A percentile compares a stretch with the other conserved stretches of the same genome.
Conservation (phyloP, 2,329 filamentous ascomycete species). For the Monosporascus sp. region DNA sequence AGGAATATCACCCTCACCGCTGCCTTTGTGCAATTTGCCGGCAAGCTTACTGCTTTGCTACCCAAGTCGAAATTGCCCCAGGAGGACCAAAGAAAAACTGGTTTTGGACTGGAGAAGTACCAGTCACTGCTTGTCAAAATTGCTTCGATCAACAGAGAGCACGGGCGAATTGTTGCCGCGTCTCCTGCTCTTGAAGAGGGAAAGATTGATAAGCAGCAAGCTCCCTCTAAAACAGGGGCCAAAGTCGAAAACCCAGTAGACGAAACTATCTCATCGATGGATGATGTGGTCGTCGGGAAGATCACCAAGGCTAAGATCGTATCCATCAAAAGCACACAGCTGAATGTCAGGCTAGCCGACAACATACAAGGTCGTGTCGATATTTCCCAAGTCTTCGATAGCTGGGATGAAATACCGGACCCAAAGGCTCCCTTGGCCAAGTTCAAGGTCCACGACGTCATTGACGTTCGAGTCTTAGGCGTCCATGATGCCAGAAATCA, state of each 20-base stretch:
- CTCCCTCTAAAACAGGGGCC: constrained; percentile 28
- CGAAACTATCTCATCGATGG: constrained; percentile 54
- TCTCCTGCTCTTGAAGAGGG: constrained; percentile 40
- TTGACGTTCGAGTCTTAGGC: constrained; percentile 75
- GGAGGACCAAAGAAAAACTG: constrained; percentile 60
- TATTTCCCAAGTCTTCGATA: constrained; percentile 83
- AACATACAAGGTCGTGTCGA: constrained; percentile 91
- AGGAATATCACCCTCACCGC: constrained; percentile 77
- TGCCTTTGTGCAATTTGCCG: constrained; percentile 84
- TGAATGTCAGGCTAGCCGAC: constrained; percentile 85
- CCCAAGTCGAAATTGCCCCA: constrained; percentile 72
- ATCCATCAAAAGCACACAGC: constrained; percentile 84
- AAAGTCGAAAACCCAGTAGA: constrained; percentile 53
- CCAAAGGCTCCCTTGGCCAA: constrained; percentile 72
- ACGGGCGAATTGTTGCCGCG: constrained; percentile 60
- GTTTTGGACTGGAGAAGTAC: constrained; percentile 73
- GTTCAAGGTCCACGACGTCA: constrained; percentile 65
- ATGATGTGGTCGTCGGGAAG: constrained; percentile 69
- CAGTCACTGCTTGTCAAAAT: constrained; percentile 73
- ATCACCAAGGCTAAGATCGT: constrained; percentile 70
- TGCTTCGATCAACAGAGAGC: constrained; percentile 63
- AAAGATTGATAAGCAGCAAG: constrained; percentile 30
- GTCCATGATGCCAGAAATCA: constrained; percentile 88
- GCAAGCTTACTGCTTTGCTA: constrained; percentile 69
- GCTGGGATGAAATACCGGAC: constrained; percentile 80